A percentile compares a stretch with the other conserved stretches of the same genome.
Conservation (phyloP, 331 rosid species). For the Prunus yedoensis region DNA sequence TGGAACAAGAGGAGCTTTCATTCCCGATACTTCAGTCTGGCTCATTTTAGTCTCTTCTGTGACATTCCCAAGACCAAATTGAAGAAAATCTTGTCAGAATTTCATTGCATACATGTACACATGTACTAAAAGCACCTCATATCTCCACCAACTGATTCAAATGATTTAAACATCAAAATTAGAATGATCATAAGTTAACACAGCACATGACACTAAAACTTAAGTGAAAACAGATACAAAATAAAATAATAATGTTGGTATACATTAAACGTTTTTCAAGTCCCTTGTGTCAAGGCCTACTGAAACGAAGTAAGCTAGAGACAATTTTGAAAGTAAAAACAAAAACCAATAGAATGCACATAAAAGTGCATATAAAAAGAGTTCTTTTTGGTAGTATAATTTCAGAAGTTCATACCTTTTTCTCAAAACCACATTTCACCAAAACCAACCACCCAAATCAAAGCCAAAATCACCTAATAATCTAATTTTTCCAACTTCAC, state of each 20-base stretch:
- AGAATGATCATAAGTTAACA: background rate
- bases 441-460: background rate
- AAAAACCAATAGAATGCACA: background rate
- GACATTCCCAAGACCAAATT: conserved; percentile 49
- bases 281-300: background rate
- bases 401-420: background rate
- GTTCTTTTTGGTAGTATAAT: background rate
- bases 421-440: background rate
- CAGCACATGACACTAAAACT: background rate
- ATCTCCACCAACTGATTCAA: background rate
- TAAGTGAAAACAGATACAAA: background rate
- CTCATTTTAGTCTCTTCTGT: conserved; percentile 62
- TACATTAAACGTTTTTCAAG: background rate
- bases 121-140: background rate
- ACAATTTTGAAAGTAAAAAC: background rate
- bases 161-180: background rate
- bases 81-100: conserved; percentile 15
- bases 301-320: background rate
- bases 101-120: background rate
- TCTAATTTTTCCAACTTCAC: conserved; percentile 13
- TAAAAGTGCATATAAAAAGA: background rate
- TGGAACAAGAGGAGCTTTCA: conserved; percentile 65
- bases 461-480: background rate
- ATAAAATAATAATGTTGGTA: background rate
- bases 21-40: conserved; percentile 54